A percentile compares a stretch with the other conserved stretches of the same genome.
Evolutionary conservation across 306 rosid species (phyloP).

Genomic region (Gastrolobium bilobum): DNA sequence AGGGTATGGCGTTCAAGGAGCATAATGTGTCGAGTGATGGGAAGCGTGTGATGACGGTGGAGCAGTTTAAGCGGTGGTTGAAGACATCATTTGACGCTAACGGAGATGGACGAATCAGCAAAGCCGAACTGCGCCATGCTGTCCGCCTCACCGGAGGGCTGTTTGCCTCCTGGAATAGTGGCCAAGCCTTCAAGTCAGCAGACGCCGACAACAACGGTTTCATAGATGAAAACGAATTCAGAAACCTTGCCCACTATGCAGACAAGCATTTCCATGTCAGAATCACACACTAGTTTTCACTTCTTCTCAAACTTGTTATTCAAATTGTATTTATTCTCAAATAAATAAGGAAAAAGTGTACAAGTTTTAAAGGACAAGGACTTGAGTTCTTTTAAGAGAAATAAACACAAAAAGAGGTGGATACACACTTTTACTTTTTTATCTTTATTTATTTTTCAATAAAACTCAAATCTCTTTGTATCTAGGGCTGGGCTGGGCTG

Average conservation of each 20-base stretch:
- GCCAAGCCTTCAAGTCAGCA: constrained; percentile 21
- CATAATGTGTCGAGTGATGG: constrained; percentile 41
- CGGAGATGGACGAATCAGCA: constrained; percentile 51
- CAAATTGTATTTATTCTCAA: no score
- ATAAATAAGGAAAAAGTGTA: no score
- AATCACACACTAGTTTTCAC: constrained; percentile 26
- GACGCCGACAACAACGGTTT: constrained; percentile 48
- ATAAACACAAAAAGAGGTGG: no score
- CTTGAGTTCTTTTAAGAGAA: no score
- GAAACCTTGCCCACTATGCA: constrained; percentile 43
- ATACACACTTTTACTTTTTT: no score
- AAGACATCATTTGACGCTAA: constrained; percentile 46
- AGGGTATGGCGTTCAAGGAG: constrained; percentile 46
- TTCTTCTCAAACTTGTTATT: neutral
- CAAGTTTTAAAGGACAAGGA: no score
- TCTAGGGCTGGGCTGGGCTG: no score
- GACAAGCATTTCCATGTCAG: constrained; percentile 53
- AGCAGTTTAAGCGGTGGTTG: constrained; percentile 54
- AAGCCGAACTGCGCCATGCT: constrained; percentile 38
- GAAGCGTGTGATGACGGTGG: constrained; percentile 52
- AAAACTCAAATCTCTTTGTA: no score
- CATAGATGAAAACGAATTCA: constrained; percentile 54
- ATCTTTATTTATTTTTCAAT: no score
- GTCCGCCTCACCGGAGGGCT: constrained; percentile 44
- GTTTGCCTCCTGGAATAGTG: constrained; percentile 40